phyloP scores from a whole-genome alignment of 371 early-diverging fungal genomes.

The Saksenaea vasiformis region DNA sequence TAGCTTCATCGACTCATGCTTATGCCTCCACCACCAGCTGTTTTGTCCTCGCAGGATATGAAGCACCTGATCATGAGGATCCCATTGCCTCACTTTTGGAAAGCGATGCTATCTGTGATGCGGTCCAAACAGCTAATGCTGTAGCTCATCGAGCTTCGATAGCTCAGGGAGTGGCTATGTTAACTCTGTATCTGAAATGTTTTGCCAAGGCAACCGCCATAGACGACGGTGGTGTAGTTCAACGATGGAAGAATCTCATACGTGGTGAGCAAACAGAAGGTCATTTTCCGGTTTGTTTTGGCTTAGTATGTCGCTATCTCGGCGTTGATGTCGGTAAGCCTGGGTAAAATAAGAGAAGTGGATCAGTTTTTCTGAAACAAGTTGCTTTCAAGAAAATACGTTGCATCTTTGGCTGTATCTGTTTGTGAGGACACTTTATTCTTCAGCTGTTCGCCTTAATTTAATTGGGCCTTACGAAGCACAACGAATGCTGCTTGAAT shows the following conservation, averaged over 20 bases:
- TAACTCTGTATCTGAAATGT: conserved; percentile 63
- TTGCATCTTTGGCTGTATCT: conserved; percentile 79
- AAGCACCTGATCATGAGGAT: conserved; percentile 37
- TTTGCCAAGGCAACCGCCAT: conserved; percentile 34
- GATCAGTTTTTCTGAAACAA: not conserved
- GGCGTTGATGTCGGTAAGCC: conserved; percentile 55
- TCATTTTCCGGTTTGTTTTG: conserved; percentile 76
- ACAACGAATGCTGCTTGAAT: conserved; percentile 70
- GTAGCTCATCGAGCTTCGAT: conserved; percentile 73
- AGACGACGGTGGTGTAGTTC: conserved; percentile 37
- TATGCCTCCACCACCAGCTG: conserved; percentile 71
- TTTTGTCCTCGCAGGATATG: conserved; percentile 67
- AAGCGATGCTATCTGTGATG: conserved; percentile 59
- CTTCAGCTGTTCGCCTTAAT: conserved; percentile 89
- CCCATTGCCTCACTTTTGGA: conserved; percentile 38
- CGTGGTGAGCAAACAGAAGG: conserved; percentile 60
- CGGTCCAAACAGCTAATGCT: conserved; percentile 62
- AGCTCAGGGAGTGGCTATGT: conserved; percentile 71
- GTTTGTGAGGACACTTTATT: conserved; percentile 80
- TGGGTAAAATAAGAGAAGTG: too few relatives aligned
- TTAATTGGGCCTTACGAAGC: conserved; percentile 88
- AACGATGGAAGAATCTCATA: conserved; percentile 55
- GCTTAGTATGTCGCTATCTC: conserved; percentile 62
- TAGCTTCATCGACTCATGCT: conserved; percentile 57
- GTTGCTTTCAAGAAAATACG: conserved; percentile 55